Percentiles rank a stretch among this genome's conserved stretches.
Evolutionary conservation across 805 yeast species (phyloP).

Genomic region (Candida ipomoeae): DNA sequence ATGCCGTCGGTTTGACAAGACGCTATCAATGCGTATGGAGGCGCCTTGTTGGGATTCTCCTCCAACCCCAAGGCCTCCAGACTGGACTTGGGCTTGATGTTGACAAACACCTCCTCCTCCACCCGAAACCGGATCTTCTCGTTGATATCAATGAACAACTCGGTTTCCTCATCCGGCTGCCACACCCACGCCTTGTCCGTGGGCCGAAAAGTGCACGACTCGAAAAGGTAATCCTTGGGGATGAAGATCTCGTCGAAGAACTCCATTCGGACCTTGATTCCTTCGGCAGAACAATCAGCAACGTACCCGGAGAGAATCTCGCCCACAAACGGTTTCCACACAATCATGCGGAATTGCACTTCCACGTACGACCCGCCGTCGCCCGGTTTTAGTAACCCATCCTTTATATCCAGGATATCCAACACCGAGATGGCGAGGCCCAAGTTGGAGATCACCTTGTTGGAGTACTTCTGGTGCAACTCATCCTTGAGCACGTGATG

Average conservation of each 20-base stretch:
- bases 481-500: slow-evolving; percentile 73
- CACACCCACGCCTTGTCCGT: slow-evolving; percentile 96
- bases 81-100: slow-evolving; percentile 76
- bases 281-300: slow-evolving; percentile 80
- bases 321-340: slow-evolving; percentile 93
- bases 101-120: slow-evolving; percentile 82
- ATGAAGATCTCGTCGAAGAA: slow-evolving; percentile 91
- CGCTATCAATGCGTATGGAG: slow-evolving; percentile 82
- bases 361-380: slow-evolving; percentile 86
- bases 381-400: slow-evolving; percentile 88
- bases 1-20: slow-evolving; percentile 95
- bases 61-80: slow-evolving; percentile 43
- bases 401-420: slow-evolving; percentile 78
- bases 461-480: slow-evolving; percentile 78
- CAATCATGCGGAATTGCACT: slow-evolving; percentile 67
- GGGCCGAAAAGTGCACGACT: slow-evolving; percentile 59
- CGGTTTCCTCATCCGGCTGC: slow-evolving; percentile 71
- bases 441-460: slow-evolving; percentile 74
- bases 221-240: slow-evolving; percentile 79
- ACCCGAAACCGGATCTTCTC: slow-evolving; percentile 90
- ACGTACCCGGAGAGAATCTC: slow-evolving; percentile 93
- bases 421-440: slow-evolving; percentile 84
- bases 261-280: slow-evolving; percentile 78
- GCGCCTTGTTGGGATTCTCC: slow-evolving; percentile 42
- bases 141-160: slow-evolving; percentile 79